These are phyloP conservation scores for Moringa oleifera DNA, from an alignment of 345 rosid genomes.

Conservation along the genomic window DNA sequence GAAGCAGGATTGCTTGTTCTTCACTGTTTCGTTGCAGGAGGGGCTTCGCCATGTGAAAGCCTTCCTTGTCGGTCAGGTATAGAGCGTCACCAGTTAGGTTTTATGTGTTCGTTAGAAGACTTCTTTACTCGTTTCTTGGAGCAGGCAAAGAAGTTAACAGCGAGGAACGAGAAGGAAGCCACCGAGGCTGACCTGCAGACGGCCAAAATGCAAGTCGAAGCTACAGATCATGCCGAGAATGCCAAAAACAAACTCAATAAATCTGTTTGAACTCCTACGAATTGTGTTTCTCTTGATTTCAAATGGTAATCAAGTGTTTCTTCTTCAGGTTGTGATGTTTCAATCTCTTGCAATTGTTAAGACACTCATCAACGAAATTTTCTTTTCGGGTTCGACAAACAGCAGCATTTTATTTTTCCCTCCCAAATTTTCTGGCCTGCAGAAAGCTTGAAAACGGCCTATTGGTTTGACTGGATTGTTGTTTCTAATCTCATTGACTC, in stretches of 20 bases:
- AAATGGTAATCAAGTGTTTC: too few species aligned
- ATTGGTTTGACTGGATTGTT: too few species aligned
- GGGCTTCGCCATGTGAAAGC: conserved; percentile 46
- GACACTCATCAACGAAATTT: too few species aligned
- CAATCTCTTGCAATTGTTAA: too few species aligned
- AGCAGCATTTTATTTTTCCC: too few species aligned
- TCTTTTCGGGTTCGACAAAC: too few species aligned
- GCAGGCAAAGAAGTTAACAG: conserved; percentile 48
- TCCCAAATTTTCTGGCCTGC: too few species aligned
- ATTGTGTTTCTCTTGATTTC: too few species aligned
- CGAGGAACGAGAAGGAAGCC: conserved; percentile 56
- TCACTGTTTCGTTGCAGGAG: conserved; percentile 42
- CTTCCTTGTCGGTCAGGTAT: conserved; percentile 35
- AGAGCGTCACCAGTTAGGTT: background rate
- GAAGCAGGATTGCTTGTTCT: conserved; percentile 33
- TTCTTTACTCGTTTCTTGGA: background rate
- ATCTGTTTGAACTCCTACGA: too few species aligned
- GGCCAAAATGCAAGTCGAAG: conserved; percentile 56
- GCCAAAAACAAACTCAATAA: conserved; percentile 39
- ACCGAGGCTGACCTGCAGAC: conserved; percentile 40
- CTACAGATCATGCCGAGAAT: conserved; percentile 52
- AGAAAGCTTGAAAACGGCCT: too few species aligned
- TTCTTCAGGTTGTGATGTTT: too few species aligned
- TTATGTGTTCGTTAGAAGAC: background rate
- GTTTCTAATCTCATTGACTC: too few species aligned